Evolutionary conservation across 306 rosid species (phyloP).

Genomic region (Vachellia collinsii): DNA sequence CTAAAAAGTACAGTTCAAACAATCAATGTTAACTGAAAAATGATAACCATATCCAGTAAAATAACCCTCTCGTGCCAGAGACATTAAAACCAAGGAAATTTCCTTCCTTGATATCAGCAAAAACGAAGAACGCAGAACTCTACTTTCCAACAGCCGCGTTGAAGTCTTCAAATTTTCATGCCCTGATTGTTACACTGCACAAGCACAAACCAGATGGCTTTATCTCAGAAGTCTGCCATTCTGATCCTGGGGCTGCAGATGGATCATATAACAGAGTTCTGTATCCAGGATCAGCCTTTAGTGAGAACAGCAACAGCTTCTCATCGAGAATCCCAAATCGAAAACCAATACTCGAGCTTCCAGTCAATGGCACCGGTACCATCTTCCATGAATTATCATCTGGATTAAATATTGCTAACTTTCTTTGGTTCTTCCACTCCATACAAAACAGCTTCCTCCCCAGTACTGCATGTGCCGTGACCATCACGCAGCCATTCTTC

Average conservation of each 20-base stretch:
- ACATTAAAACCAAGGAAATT: slow-evolving; percentile 18
- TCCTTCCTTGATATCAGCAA: slow-evolving; percentile 11
- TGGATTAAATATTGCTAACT: slow-evolving; percentile 72
- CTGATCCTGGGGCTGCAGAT: slow-evolving; percentile 72
- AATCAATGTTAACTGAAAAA: background rate
- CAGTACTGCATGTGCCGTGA: slow-evolving; percentile 85
- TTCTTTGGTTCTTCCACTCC: slow-evolving; percentile 99
- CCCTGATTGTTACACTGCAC: slow-evolving; percentile 81
- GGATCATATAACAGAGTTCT: slow-evolving; percentile 84
- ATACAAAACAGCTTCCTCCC: slow-evolving; percentile 82
- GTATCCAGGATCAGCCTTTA: slow-evolving; percentile 60
- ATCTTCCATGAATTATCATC: slow-evolving; percentile 78
- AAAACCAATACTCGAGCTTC: slow-evolving; percentile 76
- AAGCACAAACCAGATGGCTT: slow-evolving; percentile 84
- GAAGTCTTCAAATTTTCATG: slow-evolving; percentile 46
- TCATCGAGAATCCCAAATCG: slow-evolving; percentile 75
- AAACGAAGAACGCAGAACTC: slow-evolving; percentile 14
- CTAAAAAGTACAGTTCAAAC: slow-evolving; percentile 26
- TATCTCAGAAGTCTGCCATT: slow-evolving; percentile 79
- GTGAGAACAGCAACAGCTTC: slow-evolving; percentile 74
- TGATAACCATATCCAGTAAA: background rate
- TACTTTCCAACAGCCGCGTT: slow-evolving; percentile 16
- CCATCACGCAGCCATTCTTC: slow-evolving; percentile 99
- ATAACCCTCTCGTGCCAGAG: no score
- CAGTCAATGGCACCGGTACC: slow-evolving; percentile 81